A percentile compares a stretch with the other conserved stretches of the same genome.
Evolutionary conservation across 768 basidiomycete species (phyloP).

Genomic region (Nevesoporus exiguus): DNA sequence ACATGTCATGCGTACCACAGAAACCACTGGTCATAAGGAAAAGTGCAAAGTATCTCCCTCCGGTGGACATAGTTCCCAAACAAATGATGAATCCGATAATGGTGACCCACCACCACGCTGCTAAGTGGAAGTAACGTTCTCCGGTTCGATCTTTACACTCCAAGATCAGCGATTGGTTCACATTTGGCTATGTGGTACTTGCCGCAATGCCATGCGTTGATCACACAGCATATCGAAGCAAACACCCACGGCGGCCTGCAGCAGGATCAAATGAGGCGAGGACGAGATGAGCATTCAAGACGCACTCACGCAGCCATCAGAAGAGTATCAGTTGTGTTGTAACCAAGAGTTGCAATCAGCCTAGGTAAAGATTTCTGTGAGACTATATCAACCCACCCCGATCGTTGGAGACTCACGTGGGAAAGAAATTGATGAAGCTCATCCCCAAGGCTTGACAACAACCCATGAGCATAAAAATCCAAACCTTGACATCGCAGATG

Average conservation of each 20-base stretch:
- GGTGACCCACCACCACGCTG: not conserved
- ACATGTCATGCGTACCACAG: constrained; percentile 33
- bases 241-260: constrained; percentile 61
- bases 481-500: constrained; percentile 48
- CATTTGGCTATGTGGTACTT: not conserved
- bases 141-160: constrained; percentile 21
- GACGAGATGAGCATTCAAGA: not conserved
- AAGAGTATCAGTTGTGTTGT: constrained; percentile 53
- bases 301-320: constrained; percentile 54
- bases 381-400: not conserved
- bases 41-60: not conserved
- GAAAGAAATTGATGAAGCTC: constrained; percentile 61
- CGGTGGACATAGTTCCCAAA: not conserved
- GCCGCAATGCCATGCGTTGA: constrained; percentile 56
- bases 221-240: constrained; percentile 44
- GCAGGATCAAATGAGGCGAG: not conserved
- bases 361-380: constrained; percentile 15
- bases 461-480: constrained; percentile 51
- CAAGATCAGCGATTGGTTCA: constrained; percentile 31
- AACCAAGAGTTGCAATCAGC: constrained; percentile 39
- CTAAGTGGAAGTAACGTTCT: not conserved
- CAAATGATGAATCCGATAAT: not conserved
- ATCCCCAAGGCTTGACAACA: constrained; percentile 31
- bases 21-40: constrained; percentile 37
- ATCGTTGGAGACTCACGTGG: constrained; percentile 34